These are phyloP conservation scores for Colletotrichum horii DNA, from an alignment of 2,329 filamentous ascomycete species.

Conservation along the genomic window DNA sequence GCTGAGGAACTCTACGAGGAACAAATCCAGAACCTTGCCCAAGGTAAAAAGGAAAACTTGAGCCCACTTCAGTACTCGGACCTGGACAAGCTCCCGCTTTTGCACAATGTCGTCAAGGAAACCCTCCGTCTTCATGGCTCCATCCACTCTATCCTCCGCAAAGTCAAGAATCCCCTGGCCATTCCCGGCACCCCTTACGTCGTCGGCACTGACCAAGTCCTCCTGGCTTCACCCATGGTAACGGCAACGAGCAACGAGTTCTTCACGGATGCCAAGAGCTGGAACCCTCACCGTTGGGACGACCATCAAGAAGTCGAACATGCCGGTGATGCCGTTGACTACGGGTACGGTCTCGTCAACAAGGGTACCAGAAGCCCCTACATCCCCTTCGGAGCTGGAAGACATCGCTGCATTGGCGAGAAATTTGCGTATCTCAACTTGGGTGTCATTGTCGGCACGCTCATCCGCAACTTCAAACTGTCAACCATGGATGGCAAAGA, in stretches of 20 bases:
- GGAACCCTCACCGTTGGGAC: conserved; percentile 94
- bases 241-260: conserved; percentile 73
- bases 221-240: conserved; percentile 86
- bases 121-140: conserved; percentile 89
- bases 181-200: conserved; percentile 83
- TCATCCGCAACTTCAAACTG: conserved; percentile 82
- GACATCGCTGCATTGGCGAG: conserved; percentile 95
- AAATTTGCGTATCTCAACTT: conserved; percentile 95
- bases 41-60: conserved; percentile 63
- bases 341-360: conserved; percentile 90
- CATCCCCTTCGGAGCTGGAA: conserved; percentile 89
- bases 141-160: conserved; percentile 93
- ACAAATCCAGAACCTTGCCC: conserved; percentile 75
- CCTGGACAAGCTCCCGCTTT: conserved; percentile 78
- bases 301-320: conserved; percentile 46
- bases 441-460: conserved; percentile 78
- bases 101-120: conserved; percentile 87
- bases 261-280: conserved; percentile 82
- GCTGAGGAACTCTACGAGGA: conserved; percentile 84
- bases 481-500: conserved; percentile 69
- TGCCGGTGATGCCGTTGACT: conserved; percentile 80
- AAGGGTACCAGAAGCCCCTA: conserved; percentile 91
- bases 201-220: conserved; percentile 78
- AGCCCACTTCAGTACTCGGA: conserved; percentile 74
- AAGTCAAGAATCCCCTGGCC: conserved; percentile 86